Percentiles rank a stretch among this genome's conserved stretches.
Conservation (phyloP, 2,329 filamentous ascomycete genomes). For the Aaosphaeria arxii region DNA sequence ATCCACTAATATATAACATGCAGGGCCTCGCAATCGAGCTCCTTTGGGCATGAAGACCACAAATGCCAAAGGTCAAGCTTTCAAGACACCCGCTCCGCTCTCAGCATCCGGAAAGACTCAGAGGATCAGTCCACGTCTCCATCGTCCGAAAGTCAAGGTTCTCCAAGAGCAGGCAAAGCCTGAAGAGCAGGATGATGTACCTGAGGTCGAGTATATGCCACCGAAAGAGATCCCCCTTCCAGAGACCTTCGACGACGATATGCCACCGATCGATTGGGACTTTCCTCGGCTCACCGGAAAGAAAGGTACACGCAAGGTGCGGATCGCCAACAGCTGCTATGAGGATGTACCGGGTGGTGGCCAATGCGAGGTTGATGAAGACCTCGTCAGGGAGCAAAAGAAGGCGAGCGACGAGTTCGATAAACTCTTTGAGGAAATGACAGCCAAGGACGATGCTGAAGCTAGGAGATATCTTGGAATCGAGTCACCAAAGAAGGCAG, state of each 20-base stretch:
- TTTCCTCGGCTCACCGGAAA: conserved; percentile 52
- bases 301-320: conserved; percentile 44
- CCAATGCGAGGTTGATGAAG: conserved; percentile 55
- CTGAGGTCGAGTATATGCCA: conserved; percentile 88
- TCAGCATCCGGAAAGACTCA: conserved; percentile 57
- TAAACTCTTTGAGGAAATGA: conserved; percentile 62
- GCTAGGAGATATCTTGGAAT: conserved; percentile 33
- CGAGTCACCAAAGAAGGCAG: conserved; percentile 23
- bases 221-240: conserved; percentile 62
- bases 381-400: conserved; percentile 43
- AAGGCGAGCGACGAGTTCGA: conserved; percentile 66
- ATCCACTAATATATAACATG: conserved; percentile 5
- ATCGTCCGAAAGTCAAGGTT: conserved; percentile 57
- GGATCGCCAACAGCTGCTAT: conserved; percentile 40
- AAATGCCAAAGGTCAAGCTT: conserved; percentile 76
- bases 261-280: conserved; percentile 49
- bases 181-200: conserved; percentile 57
- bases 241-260: conserved; percentile 67
- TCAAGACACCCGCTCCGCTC: conserved; percentile 66
- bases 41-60: conserved; percentile 93
- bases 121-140: conserved; percentile 60
- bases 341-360: conserved; percentile 63
- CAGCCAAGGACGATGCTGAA: conserved; percentile 51
- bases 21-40: conserved; percentile 68
- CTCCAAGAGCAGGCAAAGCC: conserved; percentile 55